Conservation (phyloP, 164 flowering plant species). For the Kalanchoe fedtschenkoi region DNA sequence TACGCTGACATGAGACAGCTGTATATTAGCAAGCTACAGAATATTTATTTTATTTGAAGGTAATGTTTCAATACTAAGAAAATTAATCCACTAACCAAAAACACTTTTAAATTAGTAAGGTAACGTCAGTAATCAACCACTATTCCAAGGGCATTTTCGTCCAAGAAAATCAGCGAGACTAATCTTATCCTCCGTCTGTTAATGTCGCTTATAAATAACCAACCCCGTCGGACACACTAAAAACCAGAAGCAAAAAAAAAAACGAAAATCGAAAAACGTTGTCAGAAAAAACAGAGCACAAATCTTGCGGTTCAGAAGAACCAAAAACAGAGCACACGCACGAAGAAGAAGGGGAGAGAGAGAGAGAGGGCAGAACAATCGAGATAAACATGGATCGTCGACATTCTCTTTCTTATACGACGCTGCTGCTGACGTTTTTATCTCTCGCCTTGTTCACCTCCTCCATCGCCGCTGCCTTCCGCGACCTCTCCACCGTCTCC, state of each 20-base stretch:
- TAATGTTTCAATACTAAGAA: background rate
- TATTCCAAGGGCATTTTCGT: constrained; percentile 1
- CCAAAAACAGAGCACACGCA: constrained; percentile 9
- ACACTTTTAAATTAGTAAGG: no score
- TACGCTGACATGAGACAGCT: no score
- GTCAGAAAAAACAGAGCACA: constrained; percentile 5
- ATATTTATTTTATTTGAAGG: background rate
- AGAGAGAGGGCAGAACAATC: background rate
- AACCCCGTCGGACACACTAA: no score
- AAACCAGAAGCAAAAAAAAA: background rate
- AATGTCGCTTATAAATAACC: background rate
- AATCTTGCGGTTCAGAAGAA: background rate
- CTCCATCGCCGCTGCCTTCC: constrained; percentile 14
- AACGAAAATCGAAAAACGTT: background rate
- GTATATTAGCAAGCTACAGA: background rate
- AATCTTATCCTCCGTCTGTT: background rate
- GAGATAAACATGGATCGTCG: constrained; percentile 14
- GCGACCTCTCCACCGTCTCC: constrained; percentile 32
- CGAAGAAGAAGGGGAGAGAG: constrained; percentile 5
- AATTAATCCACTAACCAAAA: no score
- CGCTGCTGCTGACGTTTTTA: background rate
- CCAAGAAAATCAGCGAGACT: background rate
- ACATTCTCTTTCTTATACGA: constrained; percentile 2
- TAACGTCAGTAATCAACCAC: background rate
- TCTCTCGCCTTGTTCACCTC: constrained; percentile 3